A percentile compares a stretch with the other conserved stretches of the same genome.
Conservation (phyloP, 176 grass and related monocot species). For the Eleusine indica region DNA sequence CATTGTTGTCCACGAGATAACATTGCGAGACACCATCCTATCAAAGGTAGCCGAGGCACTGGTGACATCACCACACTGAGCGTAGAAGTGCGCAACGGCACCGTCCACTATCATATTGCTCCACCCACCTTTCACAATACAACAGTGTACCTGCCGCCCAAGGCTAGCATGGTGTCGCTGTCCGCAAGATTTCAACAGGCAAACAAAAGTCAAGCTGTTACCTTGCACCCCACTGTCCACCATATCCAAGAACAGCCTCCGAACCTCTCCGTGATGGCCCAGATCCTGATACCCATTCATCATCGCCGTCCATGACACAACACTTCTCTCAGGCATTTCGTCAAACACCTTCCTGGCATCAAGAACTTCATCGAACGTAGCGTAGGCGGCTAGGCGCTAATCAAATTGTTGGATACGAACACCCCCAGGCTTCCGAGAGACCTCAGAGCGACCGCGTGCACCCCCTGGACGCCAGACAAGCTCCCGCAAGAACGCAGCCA, state of each 20-base stretch:
- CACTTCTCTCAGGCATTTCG: constrained; percentile 52
- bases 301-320: constrained; percentile 82
- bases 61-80: constrained; percentile 55
- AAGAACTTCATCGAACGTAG: constrained; percentile 39
- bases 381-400: constrained; percentile 47
- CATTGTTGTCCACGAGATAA: constrained; percentile 93
- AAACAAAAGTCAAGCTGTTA: constrained; percentile 76
- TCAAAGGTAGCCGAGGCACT: constrained; percentile 59
- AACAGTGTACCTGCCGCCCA: constrained; percentile 81
- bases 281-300: constrained; percentile 60
- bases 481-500: constrained; percentile 48
- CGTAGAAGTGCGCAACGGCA: constrained; percentile 68
- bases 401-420: constrained; percentile 68
- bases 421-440: constrained; percentile 31
- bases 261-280: constrained; percentile 46
- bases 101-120: constrained; percentile 78
- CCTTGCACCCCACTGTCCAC: constrained; percentile 38
- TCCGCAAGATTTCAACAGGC: constrained; percentile 73
- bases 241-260: constrained; percentile 62
- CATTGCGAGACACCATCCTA: constrained; percentile 70
- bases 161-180: constrained; percentile 46
- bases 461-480: constrained; percentile 37
- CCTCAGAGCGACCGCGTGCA: constrained; percentile 59
- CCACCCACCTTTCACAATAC: constrained; percentile 68
- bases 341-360: constrained; percentile 75